phyloP scores from a whole-genome alignment of 805 yeast genomes.

The Ogataea minuta region DNA sequence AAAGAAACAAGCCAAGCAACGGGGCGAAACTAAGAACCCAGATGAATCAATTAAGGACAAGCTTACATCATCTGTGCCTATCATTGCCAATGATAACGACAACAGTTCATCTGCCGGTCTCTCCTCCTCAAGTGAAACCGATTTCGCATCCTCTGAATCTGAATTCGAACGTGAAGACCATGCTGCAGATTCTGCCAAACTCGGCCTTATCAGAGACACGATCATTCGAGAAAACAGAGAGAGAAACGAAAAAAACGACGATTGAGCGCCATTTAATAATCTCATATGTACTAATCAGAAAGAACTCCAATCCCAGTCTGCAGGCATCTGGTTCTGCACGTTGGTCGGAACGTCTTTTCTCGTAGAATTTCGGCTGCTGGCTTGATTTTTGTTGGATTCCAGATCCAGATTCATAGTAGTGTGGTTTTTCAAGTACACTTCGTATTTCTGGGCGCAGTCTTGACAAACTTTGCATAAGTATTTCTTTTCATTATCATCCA shows the following conservation, averaged over 20 bases:
- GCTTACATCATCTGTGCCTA: slow-evolving; percentile 49
- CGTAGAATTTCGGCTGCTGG: slow-evolving; percentile 8
- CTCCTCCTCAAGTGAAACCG: slow-evolving; percentile 31
- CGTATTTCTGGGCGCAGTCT: slow-evolving; percentile 35
- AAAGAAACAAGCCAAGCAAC: slow-evolving; percentile 28
- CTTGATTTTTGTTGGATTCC: slow-evolving; percentile 20
- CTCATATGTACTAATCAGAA: slow-evolving; percentile 22
- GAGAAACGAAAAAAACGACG: slow-evolving; percentile 16
- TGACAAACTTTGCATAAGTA: slow-evolving; percentile 36
- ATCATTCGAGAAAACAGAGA: slow-evolving; percentile 32
- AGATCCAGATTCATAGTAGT: slow-evolving; percentile 30
- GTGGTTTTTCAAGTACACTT: slow-evolving; percentile 32
- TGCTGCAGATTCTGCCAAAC: slow-evolving; percentile 6
- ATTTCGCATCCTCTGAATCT: slow-evolving; percentile 20
- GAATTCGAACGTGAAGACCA: slow-evolving; percentile 18
- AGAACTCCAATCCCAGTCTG: slow-evolving; percentile 42
- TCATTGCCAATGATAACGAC: slow-evolving; percentile 47
- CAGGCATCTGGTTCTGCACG: slow-evolving; percentile 30
- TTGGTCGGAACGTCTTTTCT: slow-evolving; percentile 19
- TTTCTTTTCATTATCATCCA: slow-evolving; percentile 22
- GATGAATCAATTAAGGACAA: slow-evolving; percentile 37
- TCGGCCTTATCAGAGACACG: slow-evolving; percentile 28
- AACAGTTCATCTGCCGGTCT: slow-evolving; percentile 31
- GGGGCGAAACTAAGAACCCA: slow-evolving; percentile 12
- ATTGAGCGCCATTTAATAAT: background rate